Conservation (phyloP, 2,329 filamentous ascomycete species). For the Diplodia scrobiculata region DNA sequence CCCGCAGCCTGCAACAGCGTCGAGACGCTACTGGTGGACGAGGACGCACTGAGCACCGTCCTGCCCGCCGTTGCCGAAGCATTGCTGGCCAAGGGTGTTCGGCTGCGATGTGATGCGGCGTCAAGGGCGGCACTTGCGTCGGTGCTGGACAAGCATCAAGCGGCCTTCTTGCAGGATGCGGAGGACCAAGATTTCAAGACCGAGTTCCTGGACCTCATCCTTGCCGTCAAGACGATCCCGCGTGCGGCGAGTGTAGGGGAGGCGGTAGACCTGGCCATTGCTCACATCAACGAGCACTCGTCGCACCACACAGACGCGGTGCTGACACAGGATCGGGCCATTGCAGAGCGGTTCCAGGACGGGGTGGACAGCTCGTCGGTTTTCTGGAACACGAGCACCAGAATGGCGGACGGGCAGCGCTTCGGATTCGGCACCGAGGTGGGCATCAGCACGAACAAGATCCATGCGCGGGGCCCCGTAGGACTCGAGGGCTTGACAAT, state of each 20-base stretch:
- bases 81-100: constrained; percentile 75
- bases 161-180: constrained; percentile 62
- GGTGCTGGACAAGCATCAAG: constrained; percentile 48
- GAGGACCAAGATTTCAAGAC: constrained; percentile 75
- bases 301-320: constrained; percentile 95
- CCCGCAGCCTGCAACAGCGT: constrained; percentile 92
- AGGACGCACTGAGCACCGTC: constrained; percentile 65
- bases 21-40: constrained; percentile 88
- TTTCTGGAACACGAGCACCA: constrained; percentile 95
- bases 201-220: constrained; percentile 81
- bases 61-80: constrained; percentile 73
- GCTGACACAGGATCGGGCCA: constrained; percentile 67
- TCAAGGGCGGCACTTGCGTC: constrained; percentile 66
- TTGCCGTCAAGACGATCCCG: constrained; percentile 80
- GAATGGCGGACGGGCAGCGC: constrained; percentile 94
- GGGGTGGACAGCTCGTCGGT: constrained; percentile 86
- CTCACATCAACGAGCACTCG: constrained; percentile 88
- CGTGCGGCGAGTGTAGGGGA: constrained; percentile 31
- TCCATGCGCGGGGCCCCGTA: constrained; percentile 89
- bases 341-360: constrained; percentile 80
- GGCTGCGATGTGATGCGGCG: constrained; percentile 73
- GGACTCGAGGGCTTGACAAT: constrained; percentile 93
- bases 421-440: constrained; percentile 98
- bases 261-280: constrained; percentile 68
- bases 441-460: constrained; percentile 98